Percentiles rank a stretch among this genome's conserved stretches.
Evolutionary conservation across 2,329 filamentous ascomycete genomes (phyloP).

Genomic region (Aspergillus sp.): DNA sequence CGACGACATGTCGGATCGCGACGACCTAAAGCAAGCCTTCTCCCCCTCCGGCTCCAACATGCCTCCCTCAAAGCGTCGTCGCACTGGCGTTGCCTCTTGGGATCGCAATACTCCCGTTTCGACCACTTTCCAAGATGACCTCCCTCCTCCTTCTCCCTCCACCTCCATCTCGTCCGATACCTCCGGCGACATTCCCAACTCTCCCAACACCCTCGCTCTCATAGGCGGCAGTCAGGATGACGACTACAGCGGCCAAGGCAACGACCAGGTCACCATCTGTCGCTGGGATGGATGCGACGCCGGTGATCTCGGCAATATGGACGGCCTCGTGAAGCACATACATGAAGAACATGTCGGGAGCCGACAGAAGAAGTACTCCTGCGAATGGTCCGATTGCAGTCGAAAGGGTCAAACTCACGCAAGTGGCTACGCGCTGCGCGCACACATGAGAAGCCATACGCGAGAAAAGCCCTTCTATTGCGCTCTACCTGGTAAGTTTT

Average conservation of each 20-base stretch:
- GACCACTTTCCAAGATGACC: slow-evolving; percentile 42
- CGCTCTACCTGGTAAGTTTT: slow-evolving; percentile 72
- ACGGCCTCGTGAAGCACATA: slow-evolving; percentile 77
- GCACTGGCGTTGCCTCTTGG: slow-evolving; percentile 47
- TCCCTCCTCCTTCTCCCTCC: slow-evolving; percentile 51
- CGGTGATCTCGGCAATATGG: slow-evolving; percentile 77
- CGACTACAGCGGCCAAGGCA: slow-evolving; percentile 70
- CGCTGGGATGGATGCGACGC: slow-evolving; percentile 74
- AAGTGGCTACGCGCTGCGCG: slow-evolving; percentile 91
- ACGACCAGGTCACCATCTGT: slow-evolving; percentile 76
- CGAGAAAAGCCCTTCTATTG: slow-evolving; percentile 99
- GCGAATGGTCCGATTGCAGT: slow-evolving; percentile 89
- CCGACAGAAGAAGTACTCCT: slow-evolving; percentile 95
- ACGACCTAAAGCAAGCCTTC: slow-evolving; percentile 57
- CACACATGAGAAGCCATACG: slow-evolving; percentile 97
- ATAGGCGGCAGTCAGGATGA: slow-evolving; percentile 47
- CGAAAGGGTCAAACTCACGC: slow-evolving; percentile 90
- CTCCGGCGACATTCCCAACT: slow-evolving; percentile 78
- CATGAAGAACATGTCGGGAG: slow-evolving; percentile 94
- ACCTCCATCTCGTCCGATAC: slow-evolving; percentile 87
- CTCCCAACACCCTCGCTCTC: slow-evolving; percentile 56
- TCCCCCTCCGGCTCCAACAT: slow-evolving; percentile 47
- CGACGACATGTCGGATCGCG: slow-evolving; percentile 59
- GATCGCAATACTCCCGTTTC: slow-evolving; percentile 55
- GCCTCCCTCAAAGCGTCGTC: slow-evolving; percentile 53